Evolutionary conservation across 2,329 filamentous ascomycete species (phyloP).

Genomic region (Beauveria varroae): DNA sequence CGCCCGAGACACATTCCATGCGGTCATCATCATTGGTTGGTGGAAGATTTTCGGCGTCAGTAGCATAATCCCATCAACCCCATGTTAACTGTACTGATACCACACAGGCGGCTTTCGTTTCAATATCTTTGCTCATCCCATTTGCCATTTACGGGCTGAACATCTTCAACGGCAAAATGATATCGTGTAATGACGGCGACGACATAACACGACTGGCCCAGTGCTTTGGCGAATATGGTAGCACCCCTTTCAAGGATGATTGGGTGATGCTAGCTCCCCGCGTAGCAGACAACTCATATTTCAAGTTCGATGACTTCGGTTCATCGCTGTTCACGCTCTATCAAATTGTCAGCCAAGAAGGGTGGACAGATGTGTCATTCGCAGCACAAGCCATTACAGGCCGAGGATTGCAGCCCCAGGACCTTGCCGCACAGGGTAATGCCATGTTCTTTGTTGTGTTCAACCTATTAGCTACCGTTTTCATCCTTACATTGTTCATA

Average conservation of each 20-base stretch:
- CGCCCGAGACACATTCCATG: constrained; percentile 92
- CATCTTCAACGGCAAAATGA: constrained; percentile 77
- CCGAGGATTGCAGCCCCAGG: constrained; percentile 61
- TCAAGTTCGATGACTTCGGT: constrained; percentile 92
- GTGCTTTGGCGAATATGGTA: constrained; percentile 79
- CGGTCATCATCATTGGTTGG: constrained; percentile 85
- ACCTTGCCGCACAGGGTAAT: constrained; percentile 69
- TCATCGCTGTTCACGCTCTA: constrained; percentile 92
- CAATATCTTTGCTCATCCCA: constrained; percentile 85
- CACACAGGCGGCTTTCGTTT: constrained; percentile 72
- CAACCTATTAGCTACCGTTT: constrained; percentile 93
- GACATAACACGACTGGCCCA: constrained; percentile 54
- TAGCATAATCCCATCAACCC: constrained; percentile 13
- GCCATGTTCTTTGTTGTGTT: constrained; percentile 93
- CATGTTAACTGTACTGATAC: constrained; percentile 13
- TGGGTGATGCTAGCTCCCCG: constrained; percentile 83
- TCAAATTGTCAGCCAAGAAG: constrained; percentile 97
- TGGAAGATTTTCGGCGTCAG: constrained; percentile 84
- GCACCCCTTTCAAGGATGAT: constrained; percentile 59
- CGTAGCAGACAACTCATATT: constrained; percentile 73
- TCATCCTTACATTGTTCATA: constrained; percentile 93
- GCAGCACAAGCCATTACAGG: constrained; percentile 76
- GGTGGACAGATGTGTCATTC: constrained; percentile 92
- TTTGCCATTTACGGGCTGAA: constrained; percentile 96
- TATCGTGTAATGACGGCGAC: constrained; percentile 62